These are phyloP conservation scores for Monosporozyma unispora DNA, from an alignment of 805 yeast species.

Conservation along the genomic window DNA sequence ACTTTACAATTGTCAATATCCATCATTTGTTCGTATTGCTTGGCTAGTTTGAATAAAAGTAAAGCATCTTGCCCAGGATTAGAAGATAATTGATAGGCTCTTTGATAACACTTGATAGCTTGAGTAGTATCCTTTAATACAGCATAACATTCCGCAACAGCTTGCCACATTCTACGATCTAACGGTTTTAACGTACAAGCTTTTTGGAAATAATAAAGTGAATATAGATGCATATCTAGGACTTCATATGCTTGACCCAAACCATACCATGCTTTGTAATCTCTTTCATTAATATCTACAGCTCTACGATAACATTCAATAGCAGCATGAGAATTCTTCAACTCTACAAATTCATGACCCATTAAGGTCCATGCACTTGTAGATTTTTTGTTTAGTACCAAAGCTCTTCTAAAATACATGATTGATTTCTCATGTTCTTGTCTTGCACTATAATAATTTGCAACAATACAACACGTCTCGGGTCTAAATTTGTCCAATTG, in stretches of 20 bases:
- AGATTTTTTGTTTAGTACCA: slow-evolving; percentile 69
- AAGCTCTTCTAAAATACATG: slow-evolving; percentile 83
- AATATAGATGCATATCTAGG: slow-evolving; percentile 86
- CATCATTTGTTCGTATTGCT: slow-evolving; percentile 48
- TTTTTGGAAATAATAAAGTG: slow-evolving; percentile 83
- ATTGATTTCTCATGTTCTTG: slow-evolving; percentile 94
- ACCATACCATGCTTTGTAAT: slow-evolving; percentile 97
- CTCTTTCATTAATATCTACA: slow-evolving; percentile 78
- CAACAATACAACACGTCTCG: slow-evolving; percentile 89
- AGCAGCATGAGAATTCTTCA: slow-evolving; percentile 95
- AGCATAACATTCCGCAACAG: slow-evolving; percentile 82
- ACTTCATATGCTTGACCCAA: slow-evolving; percentile 97
- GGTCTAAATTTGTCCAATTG: slow-evolving; percentile 81
- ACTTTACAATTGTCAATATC: slow-evolving; percentile 45
- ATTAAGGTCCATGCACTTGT: slow-evolving; percentile 93
- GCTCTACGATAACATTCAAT: slow-evolving; percentile 92
- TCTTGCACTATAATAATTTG: slow-evolving; percentile 84
- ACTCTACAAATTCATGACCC: slow-evolving; percentile 98
- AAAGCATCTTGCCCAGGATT: slow-evolving; percentile 47
- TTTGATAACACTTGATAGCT: slow-evolving; percentile 70
- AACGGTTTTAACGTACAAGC: slow-evolving; percentile 82
- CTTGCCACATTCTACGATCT: slow-evolving; percentile 95
- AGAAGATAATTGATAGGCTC: slow-evolving; percentile 51
- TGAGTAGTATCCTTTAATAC: slow-evolving; percentile 62
- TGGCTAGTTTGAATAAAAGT: slow-evolving; percentile 55